phyloP scores from a whole-genome alignment of 495 filamentous ascomycete species.

The Penicillium canariense region DNA sequence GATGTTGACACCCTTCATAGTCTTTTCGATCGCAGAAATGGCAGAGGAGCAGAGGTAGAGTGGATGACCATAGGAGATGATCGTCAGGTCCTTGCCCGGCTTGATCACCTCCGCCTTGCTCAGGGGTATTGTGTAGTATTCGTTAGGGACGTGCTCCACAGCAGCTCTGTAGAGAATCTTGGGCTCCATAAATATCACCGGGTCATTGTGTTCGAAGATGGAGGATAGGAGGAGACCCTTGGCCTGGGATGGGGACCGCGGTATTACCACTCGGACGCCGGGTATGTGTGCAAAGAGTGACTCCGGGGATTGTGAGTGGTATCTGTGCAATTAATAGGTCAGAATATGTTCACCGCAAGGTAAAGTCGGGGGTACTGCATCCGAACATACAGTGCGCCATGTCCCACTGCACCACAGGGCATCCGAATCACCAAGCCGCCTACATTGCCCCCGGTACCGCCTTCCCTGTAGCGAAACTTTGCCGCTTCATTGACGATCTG shows the following conservation, averaged over 20 bases:
- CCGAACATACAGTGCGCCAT: constrained; percentile 73
- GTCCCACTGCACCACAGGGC: constrained; percentile 94
- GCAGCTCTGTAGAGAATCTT: constrained; percentile 94
- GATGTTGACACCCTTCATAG: constrained; percentile 66
- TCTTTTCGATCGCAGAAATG: constrained; percentile 75
- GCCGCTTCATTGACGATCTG: constrained; percentile 97
- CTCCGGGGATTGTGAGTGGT: constrained; percentile 94
- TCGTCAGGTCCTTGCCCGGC: constrained; percentile 76
- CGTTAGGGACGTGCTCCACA: constrained; percentile 88
- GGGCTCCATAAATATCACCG: constrained; percentile 94
- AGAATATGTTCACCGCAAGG: not conserved
- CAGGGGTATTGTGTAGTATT: constrained; percentile 78
- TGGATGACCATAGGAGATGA: constrained; percentile 90
- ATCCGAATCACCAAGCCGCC: constrained; percentile 89
- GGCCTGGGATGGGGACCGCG: constrained; percentile 84
- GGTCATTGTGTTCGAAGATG: constrained; percentile 80
- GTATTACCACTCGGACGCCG: constrained; percentile 85
- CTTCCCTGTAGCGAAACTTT: constrained; percentile 88
- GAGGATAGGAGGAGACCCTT: constrained; percentile 82
- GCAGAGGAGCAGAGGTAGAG: constrained; percentile 84
- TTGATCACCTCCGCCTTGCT: constrained; percentile 88
- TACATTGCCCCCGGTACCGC: constrained; percentile 60
- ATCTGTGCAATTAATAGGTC: constrained; percentile 41
- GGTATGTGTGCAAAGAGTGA: constrained; percentile 90
- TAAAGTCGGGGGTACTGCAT: not conserved